Conservation (phyloP, 352 stramenopile species). For the Globisporangium solare region DNA sequence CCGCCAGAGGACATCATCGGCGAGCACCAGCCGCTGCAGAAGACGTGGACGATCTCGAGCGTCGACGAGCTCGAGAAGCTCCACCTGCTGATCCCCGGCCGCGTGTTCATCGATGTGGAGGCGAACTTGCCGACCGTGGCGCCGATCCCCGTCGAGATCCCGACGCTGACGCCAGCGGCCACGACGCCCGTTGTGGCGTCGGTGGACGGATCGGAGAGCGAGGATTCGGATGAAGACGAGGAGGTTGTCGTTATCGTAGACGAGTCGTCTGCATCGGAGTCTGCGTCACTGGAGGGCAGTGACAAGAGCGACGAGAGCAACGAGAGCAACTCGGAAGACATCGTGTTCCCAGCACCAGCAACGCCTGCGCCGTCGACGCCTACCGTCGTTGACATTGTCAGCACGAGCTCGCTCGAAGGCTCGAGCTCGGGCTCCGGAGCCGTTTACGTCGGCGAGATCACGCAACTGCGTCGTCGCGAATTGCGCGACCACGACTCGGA, state of each 20-base stretch:
- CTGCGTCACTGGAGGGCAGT: not conserved
- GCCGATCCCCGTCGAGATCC: constrained; percentile 6
- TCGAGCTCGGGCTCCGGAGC: not conserved
- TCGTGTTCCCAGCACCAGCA: constrained; percentile 1
- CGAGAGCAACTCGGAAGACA: not conserved
- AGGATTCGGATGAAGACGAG: not conserved
- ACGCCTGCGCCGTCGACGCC: too few species aligned
- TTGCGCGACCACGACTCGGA: constrained; percentile 4
- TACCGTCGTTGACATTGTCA: not conserved
- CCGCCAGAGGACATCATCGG: constrained; percentile 23
- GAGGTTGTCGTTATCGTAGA: not conserved
- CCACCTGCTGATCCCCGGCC: constrained; percentile 43
- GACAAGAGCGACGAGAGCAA: too few species aligned
- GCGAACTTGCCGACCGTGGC: constrained; percentile 14
- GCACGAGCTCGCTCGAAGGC: constrained; percentile 4
- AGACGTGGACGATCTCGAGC: constrained; percentile 40
- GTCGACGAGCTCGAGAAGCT: constrained; percentile 36
- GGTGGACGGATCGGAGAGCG: not conserved
- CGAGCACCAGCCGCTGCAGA: constrained; percentile 35
- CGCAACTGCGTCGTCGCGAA: constrained; percentile 8
- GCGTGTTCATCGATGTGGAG: constrained; percentile 52
- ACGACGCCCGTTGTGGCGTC: constrained; percentile 3
- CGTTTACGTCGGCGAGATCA: constrained; percentile 12
- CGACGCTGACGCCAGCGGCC: constrained; percentile 4
- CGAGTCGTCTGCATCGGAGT: not conserved